Evolutionary conservation across 345 rosid species (phyloP), one percentile per base, ranked within the genome.

Genomic region (Turnera subulata): DNA sequence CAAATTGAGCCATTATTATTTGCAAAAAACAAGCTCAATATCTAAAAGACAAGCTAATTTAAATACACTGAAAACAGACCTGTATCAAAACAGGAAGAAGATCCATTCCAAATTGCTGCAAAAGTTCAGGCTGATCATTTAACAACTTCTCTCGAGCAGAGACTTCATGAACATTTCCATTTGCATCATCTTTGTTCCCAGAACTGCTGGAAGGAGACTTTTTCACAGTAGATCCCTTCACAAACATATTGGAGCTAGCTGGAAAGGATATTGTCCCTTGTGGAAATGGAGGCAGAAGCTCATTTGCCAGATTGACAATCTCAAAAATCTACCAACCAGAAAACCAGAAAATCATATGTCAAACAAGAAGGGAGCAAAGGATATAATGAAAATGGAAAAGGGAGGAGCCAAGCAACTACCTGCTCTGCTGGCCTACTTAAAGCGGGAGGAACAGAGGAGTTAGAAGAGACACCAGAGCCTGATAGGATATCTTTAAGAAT

Each of bases 291-390:
- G 99, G 99, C 37, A 94, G 97, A 73, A 94, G 97, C 80, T 94
- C 99, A 73, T 94, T 94, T 63, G 96, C 96, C 37, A 94, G 78
- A 77, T 86, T 90, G 76, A 94, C 99, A 73, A 94, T 91, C 89
- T 94, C 99, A 79, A 88, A 94, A 57, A 94, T 86, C 99, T 94
- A 70, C n/a, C 51, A 40, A 50, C 24, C 17, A 48, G 25, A 40
- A 42, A n/a, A 17, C 8, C 14, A 32, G 39, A 17, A 52, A 8
- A 52, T 14, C 0, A 32, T 32, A 17, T 25, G 18, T 23, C 24
- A 2, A 25, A 51, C 14, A 26, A 15, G 32, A 25, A 13, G 20
- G 54, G 18, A 22, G 18, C 55, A 32, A 10, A 29, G 35, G 35
- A 29, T 3, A 29, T 4, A 4, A 29, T 3, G 35, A 29, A 8